These are phyloP conservation scores for Phytopythium mirpurense DNA, from an alignment of 352 stramenopile genomes.

Conservation along the genomic window DNA sequence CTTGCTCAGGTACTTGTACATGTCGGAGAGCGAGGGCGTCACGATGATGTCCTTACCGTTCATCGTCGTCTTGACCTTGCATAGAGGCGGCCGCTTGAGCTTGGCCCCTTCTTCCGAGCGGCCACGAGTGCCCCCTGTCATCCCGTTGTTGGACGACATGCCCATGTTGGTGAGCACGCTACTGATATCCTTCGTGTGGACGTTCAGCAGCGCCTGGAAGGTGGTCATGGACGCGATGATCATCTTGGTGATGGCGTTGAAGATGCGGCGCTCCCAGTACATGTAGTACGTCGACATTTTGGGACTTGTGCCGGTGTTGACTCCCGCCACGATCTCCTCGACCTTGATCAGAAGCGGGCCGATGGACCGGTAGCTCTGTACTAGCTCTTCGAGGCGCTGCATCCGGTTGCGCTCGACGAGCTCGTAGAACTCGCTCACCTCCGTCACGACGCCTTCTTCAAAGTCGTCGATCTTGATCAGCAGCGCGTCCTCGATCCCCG, in stretches of 20 bases:
- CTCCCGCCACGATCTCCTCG: slow-evolving; percentile 92
- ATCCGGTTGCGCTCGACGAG: slow-evolving; percentile 90
- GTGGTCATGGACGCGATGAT: slow-evolving; percentile 94
- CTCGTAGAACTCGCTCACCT: slow-evolving; percentile 94
- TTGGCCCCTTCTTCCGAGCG: slow-evolving; percentile 57
- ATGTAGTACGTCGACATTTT: slow-evolving; percentile 95
- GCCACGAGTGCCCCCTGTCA: slow-evolving; percentile 11
- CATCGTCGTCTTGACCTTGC: slow-evolving; percentile 92
- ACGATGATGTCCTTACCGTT: slow-evolving; percentile 95
- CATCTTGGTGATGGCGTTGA: slow-evolving; percentile 96
- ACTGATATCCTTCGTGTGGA: slow-evolving; percentile 82
- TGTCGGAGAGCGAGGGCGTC: slow-evolving; percentile 90
- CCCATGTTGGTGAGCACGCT: slow-evolving; percentile 38
- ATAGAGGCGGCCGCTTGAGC: slow-evolving; percentile 85
- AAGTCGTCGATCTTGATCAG: slow-evolving; percentile 92
- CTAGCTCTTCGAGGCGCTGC: slow-evolving; percentile 88
- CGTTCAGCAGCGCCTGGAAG: slow-evolving; percentile 90
- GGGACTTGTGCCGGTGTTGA: slow-evolving; percentile 88
- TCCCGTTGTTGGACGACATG: slow-evolving; percentile 16
- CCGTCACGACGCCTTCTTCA: slow-evolving; percentile 81
- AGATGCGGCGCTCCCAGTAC: slow-evolving; percentile 96
- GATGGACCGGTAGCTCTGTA: slow-evolving; percentile 93
- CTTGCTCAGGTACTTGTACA: slow-evolving; percentile 96
- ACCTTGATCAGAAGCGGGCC: slow-evolving; percentile 93
- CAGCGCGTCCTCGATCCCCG: slow-evolving; percentile 87